phyloP scores from a whole-genome alignment of 768 basidiomycete species.

The Kondoa subrosea region DNA sequence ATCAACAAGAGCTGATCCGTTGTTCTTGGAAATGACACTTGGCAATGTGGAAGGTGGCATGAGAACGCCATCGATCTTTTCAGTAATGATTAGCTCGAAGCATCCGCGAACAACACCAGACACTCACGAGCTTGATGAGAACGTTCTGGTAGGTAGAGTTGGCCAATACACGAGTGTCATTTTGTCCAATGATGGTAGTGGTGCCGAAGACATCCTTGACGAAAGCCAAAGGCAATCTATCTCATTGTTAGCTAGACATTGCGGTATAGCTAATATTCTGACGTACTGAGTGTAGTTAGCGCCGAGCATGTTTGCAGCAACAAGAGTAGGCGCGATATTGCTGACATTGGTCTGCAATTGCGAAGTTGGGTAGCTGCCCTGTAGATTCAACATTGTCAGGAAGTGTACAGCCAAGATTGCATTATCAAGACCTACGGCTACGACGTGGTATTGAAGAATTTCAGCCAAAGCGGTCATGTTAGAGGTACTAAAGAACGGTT shows the following conservation, averaged over 20 bases:
- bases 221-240: background rate
- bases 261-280: background rate
- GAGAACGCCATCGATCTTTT: too few species aligned
- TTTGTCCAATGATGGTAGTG: constrained; percentile 4
- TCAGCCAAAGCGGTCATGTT: too few species aligned
- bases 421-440: too few species aligned
- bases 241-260: background rate
- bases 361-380: background rate
- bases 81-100: too few species aligned
- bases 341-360: too few species aligned
- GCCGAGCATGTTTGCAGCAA: background rate
- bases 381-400: too few species aligned
- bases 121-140: constrained; percentile 6
- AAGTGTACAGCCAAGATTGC: too few species aligned
- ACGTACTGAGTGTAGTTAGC: background rate
- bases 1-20: too few species aligned
- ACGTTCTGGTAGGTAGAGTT: constrained; percentile 1
- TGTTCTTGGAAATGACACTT: too few species aligned
- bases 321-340: background rate
- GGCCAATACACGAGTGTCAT: background rate
- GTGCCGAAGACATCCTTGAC: constrained; percentile 2
- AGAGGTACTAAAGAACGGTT: too few species aligned
- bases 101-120: too few species aligned
- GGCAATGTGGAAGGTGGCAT: too few species aligned
- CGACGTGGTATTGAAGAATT: constrained; percentile 5